phyloP scores from a whole-genome alignment of 345 rosid species.

The Gossypium anomalum region DNA sequence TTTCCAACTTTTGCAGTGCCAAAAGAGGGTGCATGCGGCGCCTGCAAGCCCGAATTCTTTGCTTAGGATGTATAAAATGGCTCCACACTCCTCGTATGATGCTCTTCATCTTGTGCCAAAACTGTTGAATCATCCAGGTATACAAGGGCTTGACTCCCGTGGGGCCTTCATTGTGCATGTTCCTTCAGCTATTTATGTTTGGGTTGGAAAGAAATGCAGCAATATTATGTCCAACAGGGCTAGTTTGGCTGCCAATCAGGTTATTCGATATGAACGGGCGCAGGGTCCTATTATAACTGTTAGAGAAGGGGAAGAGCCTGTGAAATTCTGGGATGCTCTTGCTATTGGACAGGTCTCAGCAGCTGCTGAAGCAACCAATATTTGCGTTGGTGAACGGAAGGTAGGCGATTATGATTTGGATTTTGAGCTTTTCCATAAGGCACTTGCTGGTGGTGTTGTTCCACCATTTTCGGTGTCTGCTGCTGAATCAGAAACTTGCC shows the following conservation, averaged over 20 bases:
- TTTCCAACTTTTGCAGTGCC: conserved; percentile 71
- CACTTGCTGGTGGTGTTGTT: conserved; percentile 62
- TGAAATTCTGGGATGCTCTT: conserved; percentile 59
- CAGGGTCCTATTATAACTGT: conserved; percentile 43
- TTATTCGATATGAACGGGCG: conserved; percentile 54
- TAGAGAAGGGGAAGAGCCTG: conserved; percentile 59
- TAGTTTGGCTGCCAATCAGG: conserved; percentile 56
- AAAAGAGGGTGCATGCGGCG: conserved; percentile 63
- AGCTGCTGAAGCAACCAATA: conserved; percentile 19
- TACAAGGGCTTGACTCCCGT: conserved; percentile 52
- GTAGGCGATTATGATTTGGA: conserved; percentile 55
- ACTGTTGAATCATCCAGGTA: conserved; percentile 40
- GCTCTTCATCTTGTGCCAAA: conserved; percentile 75
- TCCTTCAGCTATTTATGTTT: conserved; percentile 51
- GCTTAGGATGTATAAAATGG: conserved; percentile 59
- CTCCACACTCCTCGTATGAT: conserved; percentile 74
- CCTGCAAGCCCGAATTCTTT: conserved; percentile 54
- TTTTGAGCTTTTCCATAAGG: conserved; percentile 57
- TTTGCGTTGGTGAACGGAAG: conserved; percentile 31
- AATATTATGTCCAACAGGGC: conserved; percentile 44
- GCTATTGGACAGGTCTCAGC: conserved; percentile 25
- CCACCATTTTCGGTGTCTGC: conserved; percentile 47
- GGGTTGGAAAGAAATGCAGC: conserved; percentile 53
- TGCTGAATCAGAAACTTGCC: conserved; percentile 50
- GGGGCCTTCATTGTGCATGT: conserved; percentile 61